Evolutionary conservation across 2,329 filamentous ascomycete genomes (phyloP).

Genomic region (Hirsutella rhossiliensis): DNA sequence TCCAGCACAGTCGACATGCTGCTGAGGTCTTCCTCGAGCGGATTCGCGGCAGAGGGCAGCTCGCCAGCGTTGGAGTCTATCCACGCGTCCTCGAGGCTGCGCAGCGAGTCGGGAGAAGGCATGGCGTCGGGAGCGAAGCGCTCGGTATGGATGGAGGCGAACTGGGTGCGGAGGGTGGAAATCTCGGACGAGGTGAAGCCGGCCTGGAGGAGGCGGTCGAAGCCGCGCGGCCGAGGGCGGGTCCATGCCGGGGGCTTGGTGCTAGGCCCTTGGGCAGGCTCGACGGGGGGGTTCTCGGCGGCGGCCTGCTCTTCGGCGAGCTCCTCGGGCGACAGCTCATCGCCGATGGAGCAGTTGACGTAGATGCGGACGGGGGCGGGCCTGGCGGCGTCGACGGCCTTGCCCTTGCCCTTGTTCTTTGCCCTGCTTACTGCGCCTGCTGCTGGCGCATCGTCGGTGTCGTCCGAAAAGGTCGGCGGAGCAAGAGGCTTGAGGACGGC

Average conservation of each 20-base stretch:
- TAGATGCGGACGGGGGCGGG: slow-evolving; percentile 48
- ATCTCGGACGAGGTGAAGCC: slow-evolving; percentile 81
- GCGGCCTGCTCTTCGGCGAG: slow-evolving; percentile 53
- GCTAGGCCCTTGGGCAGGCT: slow-evolving; percentile 15
- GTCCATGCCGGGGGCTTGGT: slow-evolving; percentile 33
- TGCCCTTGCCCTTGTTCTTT: slow-evolving; percentile 38
- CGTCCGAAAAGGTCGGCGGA: slow-evolving; percentile 29
- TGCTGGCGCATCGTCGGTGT: slow-evolving; percentile 11
- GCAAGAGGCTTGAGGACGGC: slow-evolving; percentile 55
- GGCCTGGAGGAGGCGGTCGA: slow-evolving; percentile 70
- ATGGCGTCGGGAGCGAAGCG: slow-evolving; percentile 81
- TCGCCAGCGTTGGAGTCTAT: slow-evolving; percentile 55
- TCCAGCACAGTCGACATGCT: slow-evolving; percentile 52
- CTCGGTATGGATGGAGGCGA: slow-evolving; percentile 70
- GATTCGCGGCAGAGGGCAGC: slow-evolving; percentile 22
- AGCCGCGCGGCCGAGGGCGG: slow-evolving; percentile 48
- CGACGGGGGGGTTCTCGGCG: slow-evolving; percentile 24
- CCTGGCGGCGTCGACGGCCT: slow-evolving; percentile 35
- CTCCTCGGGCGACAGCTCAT: slow-evolving; percentile 55
- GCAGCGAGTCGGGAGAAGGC: slow-evolving; percentile 65
- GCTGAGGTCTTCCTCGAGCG: slow-evolving; percentile 34
- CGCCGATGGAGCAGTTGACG: slow-evolving; percentile 86
- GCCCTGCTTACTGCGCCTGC: background rate
- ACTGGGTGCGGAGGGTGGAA: slow-evolving; percentile 74
- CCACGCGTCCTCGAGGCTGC: slow-evolving; percentile 79